Base-by-base conservation (phyloP, 108 stramenopile genomes). In the Cyclostephanos tholiformis region DNA sequence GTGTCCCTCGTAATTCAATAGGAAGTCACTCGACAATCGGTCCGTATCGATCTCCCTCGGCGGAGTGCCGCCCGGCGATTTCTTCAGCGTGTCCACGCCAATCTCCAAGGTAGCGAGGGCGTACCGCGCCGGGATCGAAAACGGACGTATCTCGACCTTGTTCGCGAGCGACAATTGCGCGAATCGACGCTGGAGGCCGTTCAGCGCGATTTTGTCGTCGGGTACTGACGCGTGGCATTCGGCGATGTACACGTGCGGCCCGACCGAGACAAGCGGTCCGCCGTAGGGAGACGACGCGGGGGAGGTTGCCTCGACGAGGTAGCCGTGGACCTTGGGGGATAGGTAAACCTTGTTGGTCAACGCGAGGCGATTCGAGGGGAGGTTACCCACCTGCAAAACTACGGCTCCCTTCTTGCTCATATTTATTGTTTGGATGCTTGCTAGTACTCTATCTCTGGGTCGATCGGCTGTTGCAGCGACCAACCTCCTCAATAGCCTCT, bases 331-430 rank as follows among this genome's bases (percentile, higher is more conserved):
- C 32, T 71, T 71, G 52, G 85, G 80, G 52, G 82, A 78, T 41
- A 96, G 86, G 82, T 96, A 96, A 27, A 95, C 82, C 44, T 75
- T 82, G 82, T 96, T 95, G 50, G 93, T 93, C 63, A 88, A 76
- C 14, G 93, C 93, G 56, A 96, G 82, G 32, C 89, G 88, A 58
- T 93, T 96, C 57, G 88, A 84, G 43, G 96, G 93, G 44, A 93
- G 67, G 68, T 89, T 93, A 59, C 86, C 91, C 17, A 96, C 95
- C 38, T 83, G 75, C 11, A 96, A 79, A 36, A 71, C 44, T 19
- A 81, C 26, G 56, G 53, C 63, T 50, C 74, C 74, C 74, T 67
- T 75, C 35, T 14, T 69, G 51, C 26, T 39, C 20, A 46, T 66
- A 2, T 46, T 48, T 46, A 46, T 46, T 17, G 12, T 46, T 14